Base-by-base conservation (phyloP, 257 asterid genomes). In the Lantana camara region DNA sequence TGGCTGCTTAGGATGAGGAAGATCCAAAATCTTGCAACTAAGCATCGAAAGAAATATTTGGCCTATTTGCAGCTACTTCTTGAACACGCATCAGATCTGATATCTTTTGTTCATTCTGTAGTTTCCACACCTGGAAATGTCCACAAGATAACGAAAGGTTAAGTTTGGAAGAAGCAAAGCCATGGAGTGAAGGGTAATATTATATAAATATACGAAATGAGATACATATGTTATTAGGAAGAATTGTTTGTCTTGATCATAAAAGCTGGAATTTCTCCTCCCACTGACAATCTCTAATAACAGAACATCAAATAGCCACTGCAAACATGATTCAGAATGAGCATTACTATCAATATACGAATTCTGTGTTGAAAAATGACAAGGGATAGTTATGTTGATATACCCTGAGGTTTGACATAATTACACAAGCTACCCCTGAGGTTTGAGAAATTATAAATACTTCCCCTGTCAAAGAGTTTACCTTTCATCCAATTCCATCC, bases 161-260 rank as follows among this genome's bases (percentile, higher is more conserved):
- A 44, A 22, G 17, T 29, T 52, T 24, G 37, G 38, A n/a, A n/a
- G n/a, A n/a, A n/a, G 4, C 1, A 8, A 22, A 42, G 9, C 11
- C 16, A 45, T 9, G 4, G 23, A 17, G 12, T 46, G 16, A 46
- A 21, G 35, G 2, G 7, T 22, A 30, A 30, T 47, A 8, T 41
- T 41, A 12, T 30, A 2, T 4, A 42, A 40, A 10, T 23, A 17
- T 15, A 9, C n/a, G n/a, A 27, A 6, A 29, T n/a, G 9, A 70
- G 88, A 75, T 75, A 86, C 95, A 69, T 65, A 79, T 70, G 75
- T 86, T 62, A 70, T 68, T 7, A 81, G 58, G 63, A 58, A 78
- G 5, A 81, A 68, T 41, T 41, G 49, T 4, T 75, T 66, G 22
- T 79, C 83, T 9, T 63, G 73, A 3, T 82, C 41, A 50, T 51